Evolutionary conservation across 1,139 yeast species (phyloP).

Genomic region (Yamadazyma atlantica): DNA sequence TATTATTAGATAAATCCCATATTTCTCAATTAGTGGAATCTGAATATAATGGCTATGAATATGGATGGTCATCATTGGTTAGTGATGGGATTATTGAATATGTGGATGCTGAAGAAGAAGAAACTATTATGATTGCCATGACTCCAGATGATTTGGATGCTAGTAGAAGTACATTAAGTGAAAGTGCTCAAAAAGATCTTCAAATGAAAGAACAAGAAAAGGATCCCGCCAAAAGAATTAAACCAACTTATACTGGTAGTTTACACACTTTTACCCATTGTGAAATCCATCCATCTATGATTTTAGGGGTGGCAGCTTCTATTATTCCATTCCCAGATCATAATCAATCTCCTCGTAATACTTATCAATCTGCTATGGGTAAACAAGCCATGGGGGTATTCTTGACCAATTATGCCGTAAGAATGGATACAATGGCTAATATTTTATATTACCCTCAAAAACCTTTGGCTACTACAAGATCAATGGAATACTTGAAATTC

Average conservation of each 20-base stretch:
- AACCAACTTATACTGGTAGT: conserved; percentile 59
- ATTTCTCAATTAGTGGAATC: conserved; percentile 67
- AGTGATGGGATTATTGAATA: conserved; percentile 89
- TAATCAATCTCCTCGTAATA: conserved; percentile 98
- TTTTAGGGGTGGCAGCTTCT: conserved; percentile 96
- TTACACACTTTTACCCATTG: conserved; percentile 93
- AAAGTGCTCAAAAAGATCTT: conserved; percentile 42
- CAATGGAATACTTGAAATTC: conserved; percentile 96
- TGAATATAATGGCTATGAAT: conserved; percentile 62
- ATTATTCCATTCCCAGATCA: conserved; percentile 99
- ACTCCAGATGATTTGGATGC: conserved; percentile 94
- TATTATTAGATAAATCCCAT: conserved; percentile 82
- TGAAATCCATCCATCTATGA: conserved; percentile 99
- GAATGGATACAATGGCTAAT: conserved; percentile 99
- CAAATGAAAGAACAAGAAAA: conserved; percentile 50
- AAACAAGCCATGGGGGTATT: conserved; percentile 99
- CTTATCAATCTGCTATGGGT: conserved; percentile 99
- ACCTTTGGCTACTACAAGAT: conserved; percentile 98
- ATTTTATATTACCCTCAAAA: conserved; percentile 96
- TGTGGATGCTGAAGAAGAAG: conserved; percentile 97
- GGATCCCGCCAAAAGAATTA: conserved; percentile 88
- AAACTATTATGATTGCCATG: conserved; percentile 98
- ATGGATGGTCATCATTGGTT: conserved; percentile 84
- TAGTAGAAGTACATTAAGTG: conserved; percentile 50
- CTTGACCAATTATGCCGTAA: conserved; percentile 88